These are phyloP conservation scores for Sphaerostilbella broomeana DNA, from an alignment of 2,329 filamentous ascomycete genomes.

Conservation along the genomic window DNA sequence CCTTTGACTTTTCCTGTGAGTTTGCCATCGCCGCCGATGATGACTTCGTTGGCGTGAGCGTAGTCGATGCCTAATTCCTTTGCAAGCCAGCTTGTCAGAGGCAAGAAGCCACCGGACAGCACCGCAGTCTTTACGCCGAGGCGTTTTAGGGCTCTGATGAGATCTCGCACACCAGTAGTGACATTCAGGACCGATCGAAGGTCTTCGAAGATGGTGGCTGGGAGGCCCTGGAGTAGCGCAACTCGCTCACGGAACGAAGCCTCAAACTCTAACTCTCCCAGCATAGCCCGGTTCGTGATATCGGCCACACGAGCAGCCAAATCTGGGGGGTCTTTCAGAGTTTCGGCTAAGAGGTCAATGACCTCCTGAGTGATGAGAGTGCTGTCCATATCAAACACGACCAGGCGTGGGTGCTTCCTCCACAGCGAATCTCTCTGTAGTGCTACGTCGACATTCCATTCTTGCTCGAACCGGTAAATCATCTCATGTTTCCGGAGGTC, in stretches of 20 bases:
- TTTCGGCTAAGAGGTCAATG: slow-evolving; percentile 87
- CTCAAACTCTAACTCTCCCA: slow-evolving; percentile 90
- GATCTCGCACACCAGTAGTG: slow-evolving; percentile 69
- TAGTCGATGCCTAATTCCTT: slow-evolving; percentile 76
- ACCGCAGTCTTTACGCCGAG: slow-evolving; percentile 86
- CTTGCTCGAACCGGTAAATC: slow-evolving; percentile 76
- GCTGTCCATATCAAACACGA: slow-evolving; percentile 98
- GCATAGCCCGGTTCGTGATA: slow-evolving; percentile 92
- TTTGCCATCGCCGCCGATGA: slow-evolving; percentile 48
- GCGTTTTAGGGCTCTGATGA: slow-evolving; percentile 67
- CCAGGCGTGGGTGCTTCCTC: slow-evolving; percentile 73
- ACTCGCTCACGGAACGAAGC: slow-evolving; percentile 76
- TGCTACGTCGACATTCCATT: slow-evolving; percentile 83
- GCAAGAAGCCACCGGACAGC: slow-evolving; percentile 85
- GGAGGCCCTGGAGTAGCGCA: slow-evolving; percentile 71
- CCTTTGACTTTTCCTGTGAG: slow-evolving; percentile 69
- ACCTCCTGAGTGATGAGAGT: slow-evolving; percentile 96
- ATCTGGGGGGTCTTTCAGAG: slow-evolving; percentile 60
- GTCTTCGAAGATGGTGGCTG: slow-evolving; percentile 69
- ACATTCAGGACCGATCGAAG: slow-evolving; percentile 70
- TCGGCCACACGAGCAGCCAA: slow-evolving; percentile 76
- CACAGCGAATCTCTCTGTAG: slow-evolving; percentile 68
- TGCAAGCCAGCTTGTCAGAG: slow-evolving; percentile 81
- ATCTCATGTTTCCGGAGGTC: slow-evolving; percentile 75
- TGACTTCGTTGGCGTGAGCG: slow-evolving; percentile 79